A percentile compares a stretch with the other conserved stretches of the same genome.
phyloP scores from a whole-genome alignment of 805 yeast species.

The Ogataea salicorniae region DNA sequence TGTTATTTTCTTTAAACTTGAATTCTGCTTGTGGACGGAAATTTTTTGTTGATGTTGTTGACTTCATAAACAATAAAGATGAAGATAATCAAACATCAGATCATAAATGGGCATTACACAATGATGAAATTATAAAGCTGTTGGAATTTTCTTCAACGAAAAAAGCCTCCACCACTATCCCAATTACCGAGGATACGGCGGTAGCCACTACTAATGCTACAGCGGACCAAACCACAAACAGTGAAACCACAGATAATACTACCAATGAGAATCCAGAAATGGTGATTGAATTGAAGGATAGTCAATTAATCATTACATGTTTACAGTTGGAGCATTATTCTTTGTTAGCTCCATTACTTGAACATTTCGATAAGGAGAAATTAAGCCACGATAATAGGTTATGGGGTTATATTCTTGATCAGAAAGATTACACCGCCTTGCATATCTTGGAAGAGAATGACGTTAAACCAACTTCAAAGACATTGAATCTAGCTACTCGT shows the following conservation, averaged over 20 bases:
- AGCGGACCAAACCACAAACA: background rate
- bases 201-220: background rate
- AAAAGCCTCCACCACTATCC: too few species aligned
- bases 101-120: too few species aligned
- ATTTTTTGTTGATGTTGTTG: background rate
- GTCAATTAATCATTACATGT: background rate
- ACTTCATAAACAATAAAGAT: background rate
- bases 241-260: background rate
- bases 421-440: slow-evolving; percentile 13
- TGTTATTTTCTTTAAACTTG: slow-evolving; percentile 1
- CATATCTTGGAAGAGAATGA: slow-evolving; percentile 7
- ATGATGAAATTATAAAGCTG: background rate
- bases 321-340: background rate
- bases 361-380: slow-evolving; percentile 1
- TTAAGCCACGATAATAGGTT: slow-evolving; percentile 12
- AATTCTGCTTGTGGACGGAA: slow-evolving; percentile 1
- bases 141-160: too few species aligned
- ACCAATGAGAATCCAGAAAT: background rate
- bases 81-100: background rate
- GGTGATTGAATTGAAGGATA: background rate
- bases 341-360: background rate
- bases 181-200: background rate
- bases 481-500: slow-evolving; percentile 3
- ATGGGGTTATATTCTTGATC: slow-evolving; percentile 17
- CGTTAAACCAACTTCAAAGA: slow-evolving; percentile 12